Evolutionary conservation across 2,329 filamentous ascomycete species (phyloP).

Genomic region (Penicillium sp.): DNA sequence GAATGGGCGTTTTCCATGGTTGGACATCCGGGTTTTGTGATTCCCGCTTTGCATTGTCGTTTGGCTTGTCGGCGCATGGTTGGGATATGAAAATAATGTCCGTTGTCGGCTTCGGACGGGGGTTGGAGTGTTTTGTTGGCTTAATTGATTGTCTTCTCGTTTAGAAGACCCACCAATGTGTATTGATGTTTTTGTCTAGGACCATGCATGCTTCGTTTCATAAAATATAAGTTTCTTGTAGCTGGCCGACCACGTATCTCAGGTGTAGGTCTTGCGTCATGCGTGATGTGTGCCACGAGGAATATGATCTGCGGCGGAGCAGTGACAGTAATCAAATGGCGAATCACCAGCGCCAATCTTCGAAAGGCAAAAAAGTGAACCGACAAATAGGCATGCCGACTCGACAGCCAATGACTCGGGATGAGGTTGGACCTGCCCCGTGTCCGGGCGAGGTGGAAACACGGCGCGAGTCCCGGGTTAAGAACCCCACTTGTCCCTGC

Average conservation of each 20-base stretch:
- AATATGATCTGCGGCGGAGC: no score
- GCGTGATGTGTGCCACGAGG: no score
- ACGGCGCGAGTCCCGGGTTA: neutral
- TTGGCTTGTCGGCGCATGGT: slow-evolving; percentile 10
- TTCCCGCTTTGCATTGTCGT: slow-evolving; percentile 13
- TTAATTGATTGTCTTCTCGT: no score
- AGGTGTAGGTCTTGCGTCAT: no score
- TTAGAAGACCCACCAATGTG: no score
- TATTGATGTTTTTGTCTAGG: neutral
- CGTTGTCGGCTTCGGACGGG: neutral
- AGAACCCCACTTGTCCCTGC: slow-evolving; percentile 13
- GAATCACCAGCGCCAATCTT: neutral
- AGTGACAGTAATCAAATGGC: no score
- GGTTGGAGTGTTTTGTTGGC: neutral
- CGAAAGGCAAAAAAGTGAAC: no score
- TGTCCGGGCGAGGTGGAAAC: slow-evolving; percentile 2
- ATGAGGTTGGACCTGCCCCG: slow-evolving; percentile 21
- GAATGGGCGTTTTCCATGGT: slow-evolving; percentile 11
- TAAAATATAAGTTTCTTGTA: no score
- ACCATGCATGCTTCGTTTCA: neutral
- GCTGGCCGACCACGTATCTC: no score
- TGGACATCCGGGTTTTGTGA: slow-evolving; percentile 8
- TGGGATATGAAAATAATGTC: neutral
- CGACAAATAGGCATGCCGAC: slow-evolving; percentile 1
- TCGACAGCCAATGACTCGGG: neutral